These are phyloP conservation scores for Kodamaea nitidulidarum DNA, from an alignment of 805 yeast genomes.

Conservation along the genomic window DNA sequence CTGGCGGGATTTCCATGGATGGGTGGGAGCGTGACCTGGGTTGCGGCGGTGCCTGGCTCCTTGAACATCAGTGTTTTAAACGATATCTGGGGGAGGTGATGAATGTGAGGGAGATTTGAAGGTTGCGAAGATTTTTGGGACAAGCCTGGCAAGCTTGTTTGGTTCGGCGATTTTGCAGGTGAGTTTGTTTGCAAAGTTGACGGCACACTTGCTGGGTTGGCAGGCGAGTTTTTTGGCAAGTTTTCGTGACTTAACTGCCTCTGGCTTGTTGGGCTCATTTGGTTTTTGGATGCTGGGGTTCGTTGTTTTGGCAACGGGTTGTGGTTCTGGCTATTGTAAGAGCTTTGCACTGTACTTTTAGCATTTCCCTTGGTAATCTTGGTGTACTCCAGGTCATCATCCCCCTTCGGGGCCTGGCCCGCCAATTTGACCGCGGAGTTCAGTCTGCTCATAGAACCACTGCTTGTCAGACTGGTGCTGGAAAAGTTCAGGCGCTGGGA, in stretches of 20 bases:
- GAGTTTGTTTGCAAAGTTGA: too few species aligned
- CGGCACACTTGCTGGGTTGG: too few species aligned
- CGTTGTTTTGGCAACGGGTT: too few species aligned
- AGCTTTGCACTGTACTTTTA: too few species aligned
- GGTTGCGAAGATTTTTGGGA: not conserved
- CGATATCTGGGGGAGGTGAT: conserved; percentile 30
- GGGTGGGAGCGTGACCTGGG: conserved; percentile 6
- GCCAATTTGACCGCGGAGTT: not conserved
- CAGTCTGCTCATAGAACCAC: conserved; percentile 2
- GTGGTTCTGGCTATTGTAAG: too few species aligned
- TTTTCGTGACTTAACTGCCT: too few species aligned
- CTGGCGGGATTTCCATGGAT: conserved; percentile 8
- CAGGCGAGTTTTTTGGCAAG: too few species aligned
- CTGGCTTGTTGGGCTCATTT: not conserved
- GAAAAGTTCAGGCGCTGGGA: conserved; percentile 5
- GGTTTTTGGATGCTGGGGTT: not conserved
- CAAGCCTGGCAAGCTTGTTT: not conserved
- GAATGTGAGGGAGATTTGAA: conserved; percentile 15
- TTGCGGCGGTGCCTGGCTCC: conserved; percentile 6
- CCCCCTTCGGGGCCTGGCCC: conserved; percentile 1
- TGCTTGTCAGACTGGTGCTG: conserved; percentile 2
- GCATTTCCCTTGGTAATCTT: not conserved
- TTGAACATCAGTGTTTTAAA: conserved; percentile 42
- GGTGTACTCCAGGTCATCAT: conserved; percentile 1
- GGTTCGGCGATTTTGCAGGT: not conserved